Evolutionary conservation across 1,139 yeast genomes (phyloP), one percentile per base, ranked within the genome.

Genomic region (Protomyces pachydermus): DNA sequence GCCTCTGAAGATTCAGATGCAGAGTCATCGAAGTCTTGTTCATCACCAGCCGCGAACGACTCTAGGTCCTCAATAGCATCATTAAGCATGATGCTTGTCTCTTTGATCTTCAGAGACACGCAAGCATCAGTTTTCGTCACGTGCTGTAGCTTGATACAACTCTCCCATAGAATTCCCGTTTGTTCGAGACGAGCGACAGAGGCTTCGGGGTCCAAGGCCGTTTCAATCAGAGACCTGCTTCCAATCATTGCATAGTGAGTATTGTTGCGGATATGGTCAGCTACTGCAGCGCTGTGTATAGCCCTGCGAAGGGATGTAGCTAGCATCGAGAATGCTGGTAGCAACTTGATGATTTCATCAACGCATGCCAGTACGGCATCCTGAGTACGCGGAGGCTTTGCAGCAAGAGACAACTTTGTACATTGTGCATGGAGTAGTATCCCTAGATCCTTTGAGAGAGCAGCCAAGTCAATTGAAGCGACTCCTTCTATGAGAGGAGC

Each of bases 81-180:
- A 16, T 53, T 45, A 6, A 58, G 39, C 62, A 58, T 58, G 14
- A 51, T 39, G 5, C 45, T 52, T 12, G 48, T 14, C 35, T 58
- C 62, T 39, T 32, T 35, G 20, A 58, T n/a, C 35, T 58, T 58
- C 10, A n/a, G 6, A 2, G 56, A 23, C 39, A 38, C 28, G 34
- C 42, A 3, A 9, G 25, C 38, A 18, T 34, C 28, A 23, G 46
- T 5, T 3, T 18, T 32, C n/a, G 16, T n/a, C 18, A 52, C 32
- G 6, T 58, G 37, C 23, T 58, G 56, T 12, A 58, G 56, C 42
- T 51, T 55, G 20, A 28, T 3, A 34, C 62, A 58, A 18, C 56
- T 51, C 16, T 58, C 62, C 62, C 62, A 58, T 20, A 58, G 46
- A 1, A 58, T 58, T 12, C 62, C 62, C 3, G 62, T 58, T 18